phyloP scores from a whole-genome alignment of 768 basidiomycete species.

The Trametes coccinea region DNA sequence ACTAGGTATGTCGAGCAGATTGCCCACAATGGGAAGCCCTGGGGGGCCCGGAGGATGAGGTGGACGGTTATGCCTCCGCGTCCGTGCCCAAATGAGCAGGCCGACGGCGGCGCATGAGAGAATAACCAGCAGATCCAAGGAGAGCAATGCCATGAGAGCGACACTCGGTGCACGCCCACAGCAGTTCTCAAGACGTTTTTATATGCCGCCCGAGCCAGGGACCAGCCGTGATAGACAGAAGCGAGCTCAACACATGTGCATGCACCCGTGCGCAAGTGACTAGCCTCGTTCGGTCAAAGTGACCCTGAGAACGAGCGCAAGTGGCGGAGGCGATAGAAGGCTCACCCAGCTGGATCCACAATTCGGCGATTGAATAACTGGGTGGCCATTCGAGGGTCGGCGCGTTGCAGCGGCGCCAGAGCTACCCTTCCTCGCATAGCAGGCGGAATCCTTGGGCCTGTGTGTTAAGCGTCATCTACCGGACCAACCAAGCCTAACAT shows the following conservation, averaged over 20 bases:
- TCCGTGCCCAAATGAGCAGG: neutral
- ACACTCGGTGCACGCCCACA: neutral
- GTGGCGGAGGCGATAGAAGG: neutral
- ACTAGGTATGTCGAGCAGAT: slow-evolving; percentile 8
- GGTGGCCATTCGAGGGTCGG: neutral
- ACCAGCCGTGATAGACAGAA: neutral
- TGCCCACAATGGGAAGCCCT: slow-evolving; percentile 8
- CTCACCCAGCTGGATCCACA: slow-evolving; percentile 6
- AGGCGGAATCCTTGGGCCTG: neutral
- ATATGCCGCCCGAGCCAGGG: neutral
- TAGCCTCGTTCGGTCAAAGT: slow-evolving; percentile 1
- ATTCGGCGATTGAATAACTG: neutral
- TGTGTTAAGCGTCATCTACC: neutral
- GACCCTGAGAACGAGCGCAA: slow-evolving; percentile 1
- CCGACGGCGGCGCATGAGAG: neutral
- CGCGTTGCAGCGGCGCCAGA: neutral
- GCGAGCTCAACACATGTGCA: neutral
- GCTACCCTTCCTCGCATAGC: neutral
- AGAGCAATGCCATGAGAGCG: slow-evolving; percentile 1
- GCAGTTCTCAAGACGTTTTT: neutral
- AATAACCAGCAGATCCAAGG: neutral
- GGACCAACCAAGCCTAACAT: neutral
- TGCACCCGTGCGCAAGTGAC: neutral
- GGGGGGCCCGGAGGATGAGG: slow-evolving; percentile 12
- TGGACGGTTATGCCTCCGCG: neutral